Evolutionary conservation across 805 yeast species (phyloP).

Genomic region (Saturnispora saitoi): DNA sequence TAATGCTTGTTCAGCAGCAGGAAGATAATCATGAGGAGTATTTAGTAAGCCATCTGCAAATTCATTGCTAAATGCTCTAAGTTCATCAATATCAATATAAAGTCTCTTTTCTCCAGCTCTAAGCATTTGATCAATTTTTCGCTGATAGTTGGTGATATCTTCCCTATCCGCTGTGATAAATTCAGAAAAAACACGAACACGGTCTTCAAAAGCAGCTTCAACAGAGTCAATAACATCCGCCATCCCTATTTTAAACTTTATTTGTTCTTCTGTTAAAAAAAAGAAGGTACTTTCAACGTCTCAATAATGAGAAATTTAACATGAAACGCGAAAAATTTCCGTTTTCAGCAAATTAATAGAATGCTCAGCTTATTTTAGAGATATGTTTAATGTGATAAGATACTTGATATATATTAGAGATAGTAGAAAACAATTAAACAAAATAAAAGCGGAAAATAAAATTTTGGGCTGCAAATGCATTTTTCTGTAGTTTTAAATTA

Average conservation of each 20-base stretch:
- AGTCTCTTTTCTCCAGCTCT: slow-evolving; percentile 58
- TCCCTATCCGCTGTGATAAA: slow-evolving; percentile 54
- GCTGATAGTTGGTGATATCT: slow-evolving; percentile 49
- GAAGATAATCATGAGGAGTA: slow-evolving; percentile 76
- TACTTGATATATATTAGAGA: too few relatives aligned
- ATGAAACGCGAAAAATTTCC: slow-evolving; percentile 4
- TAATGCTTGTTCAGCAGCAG: slow-evolving; percentile 83
- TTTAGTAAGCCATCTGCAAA: slow-evolving; percentile 71
- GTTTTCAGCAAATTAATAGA: not conserved
- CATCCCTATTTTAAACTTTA: slow-evolving; percentile 11
- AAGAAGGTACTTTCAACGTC: not conserved
- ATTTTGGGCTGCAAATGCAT: too few relatives aligned
- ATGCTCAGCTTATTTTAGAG: slow-evolving; percentile 4
- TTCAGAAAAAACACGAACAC: slow-evolving; percentile 83
- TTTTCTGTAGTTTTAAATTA: too few relatives aligned
- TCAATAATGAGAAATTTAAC: not conserved
- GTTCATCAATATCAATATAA: slow-evolving; percentile 72
- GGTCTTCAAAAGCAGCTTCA: slow-evolving; percentile 54
- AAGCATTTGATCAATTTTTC: slow-evolving; percentile 65
- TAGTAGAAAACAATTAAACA: too few relatives aligned
- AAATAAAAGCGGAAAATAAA: too few relatives aligned
- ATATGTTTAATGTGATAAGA: too few relatives aligned
- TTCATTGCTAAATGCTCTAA: slow-evolving; percentile 68
- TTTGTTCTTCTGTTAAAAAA: not conserved
- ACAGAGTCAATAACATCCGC: slow-evolving; percentile 23